Evolutionary conservation across 1,284 basidiomycete genomes (phyloP).

Genomic region (Puccinia sorghi): DNA sequence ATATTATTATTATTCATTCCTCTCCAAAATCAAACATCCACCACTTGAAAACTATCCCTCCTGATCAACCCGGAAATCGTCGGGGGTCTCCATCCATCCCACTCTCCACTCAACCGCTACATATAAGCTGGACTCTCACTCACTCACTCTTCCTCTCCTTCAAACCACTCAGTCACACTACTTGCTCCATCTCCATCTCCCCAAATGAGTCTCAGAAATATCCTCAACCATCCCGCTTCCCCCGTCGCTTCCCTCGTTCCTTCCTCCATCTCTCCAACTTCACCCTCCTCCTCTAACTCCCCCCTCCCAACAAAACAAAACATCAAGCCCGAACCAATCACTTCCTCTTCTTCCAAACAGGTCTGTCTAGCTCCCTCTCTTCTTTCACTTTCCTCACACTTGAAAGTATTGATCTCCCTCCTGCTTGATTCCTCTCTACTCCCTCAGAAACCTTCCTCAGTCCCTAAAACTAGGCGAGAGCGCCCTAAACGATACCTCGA

Average conservation of each 20-base stretch:
- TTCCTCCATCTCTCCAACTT: constrained; percentile 26
- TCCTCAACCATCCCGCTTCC: constrained; percentile 47
- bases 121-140: neutral
- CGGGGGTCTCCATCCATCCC: no score
- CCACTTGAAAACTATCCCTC: no score
- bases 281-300: constrained; percentile 22
- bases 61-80: no score
- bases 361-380: neutral
- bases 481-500: constrained; percentile 46
- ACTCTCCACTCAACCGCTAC: neutral
- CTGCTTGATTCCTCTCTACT: neutral
- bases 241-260: constrained; percentile 30
- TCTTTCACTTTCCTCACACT: no score
- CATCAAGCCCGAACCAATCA: neutral
- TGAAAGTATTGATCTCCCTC: neutral
- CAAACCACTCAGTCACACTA: neutral
- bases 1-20: no score
- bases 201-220: constrained; percentile 49
- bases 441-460: constrained; percentile 20
- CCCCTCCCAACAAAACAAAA: neutral
- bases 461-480: neutral
- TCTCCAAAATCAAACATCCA: no score
- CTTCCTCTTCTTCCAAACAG: neutral
- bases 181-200: neutral
- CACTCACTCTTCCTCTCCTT: neutral